These are phyloP conservation scores for Tuber indicum DNA, from an alignment of 495 filamentous ascomycete genomes.

Conservation along the genomic window DNA sequence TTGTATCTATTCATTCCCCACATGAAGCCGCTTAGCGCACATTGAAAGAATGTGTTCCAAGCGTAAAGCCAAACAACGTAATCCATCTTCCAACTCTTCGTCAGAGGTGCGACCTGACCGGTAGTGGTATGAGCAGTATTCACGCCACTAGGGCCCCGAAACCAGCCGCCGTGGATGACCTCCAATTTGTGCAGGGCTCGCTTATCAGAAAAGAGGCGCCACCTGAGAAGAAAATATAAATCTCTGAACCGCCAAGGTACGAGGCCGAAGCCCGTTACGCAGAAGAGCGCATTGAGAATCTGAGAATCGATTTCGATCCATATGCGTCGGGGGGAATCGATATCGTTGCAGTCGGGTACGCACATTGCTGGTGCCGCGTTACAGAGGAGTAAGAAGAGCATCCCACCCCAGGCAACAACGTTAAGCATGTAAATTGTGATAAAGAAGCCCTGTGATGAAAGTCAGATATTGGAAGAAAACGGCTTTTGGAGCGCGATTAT, in stretches of 20 bases:
- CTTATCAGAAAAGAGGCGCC: conserved; percentile 52
- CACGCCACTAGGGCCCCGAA: conserved; percentile 53
- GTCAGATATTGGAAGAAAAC: background rate
- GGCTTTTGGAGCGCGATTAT: background rate
- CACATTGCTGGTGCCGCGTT: conserved; percentile 76
- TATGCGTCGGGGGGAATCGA: conserved; percentile 63
- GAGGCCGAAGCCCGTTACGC: conserved; percentile 76
- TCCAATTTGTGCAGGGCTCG: conserved; percentile 56
- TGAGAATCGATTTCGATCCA: conserved; percentile 86
- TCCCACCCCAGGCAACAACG: conserved; percentile 78
- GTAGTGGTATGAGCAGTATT: conserved; percentile 46
- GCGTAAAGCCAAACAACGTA: conserved; percentile 70
- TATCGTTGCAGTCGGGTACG: conserved; percentile 61
- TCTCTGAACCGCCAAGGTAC: conserved; percentile 82
- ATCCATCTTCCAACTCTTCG: conserved; percentile 67
- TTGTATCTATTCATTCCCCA: conserved; percentile 66
- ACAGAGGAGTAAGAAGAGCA: conserved; percentile 77
- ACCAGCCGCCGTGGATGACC: conserved; percentile 64
- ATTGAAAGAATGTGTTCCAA: conserved; percentile 69
- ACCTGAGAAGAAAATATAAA: conserved; percentile 60
- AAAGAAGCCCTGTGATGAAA: conserved; percentile 53
- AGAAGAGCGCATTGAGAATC: conserved; percentile 77
- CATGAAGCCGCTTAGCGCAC: conserved; percentile 66
- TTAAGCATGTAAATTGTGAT: conserved; percentile 67
- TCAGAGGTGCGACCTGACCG: conserved; percentile 58